These are phyloP conservation scores for Corynespora cassiicola DNA, from an alignment of 2,329 filamentous ascomycete genomes.

Conservation along the genomic window DNA sequence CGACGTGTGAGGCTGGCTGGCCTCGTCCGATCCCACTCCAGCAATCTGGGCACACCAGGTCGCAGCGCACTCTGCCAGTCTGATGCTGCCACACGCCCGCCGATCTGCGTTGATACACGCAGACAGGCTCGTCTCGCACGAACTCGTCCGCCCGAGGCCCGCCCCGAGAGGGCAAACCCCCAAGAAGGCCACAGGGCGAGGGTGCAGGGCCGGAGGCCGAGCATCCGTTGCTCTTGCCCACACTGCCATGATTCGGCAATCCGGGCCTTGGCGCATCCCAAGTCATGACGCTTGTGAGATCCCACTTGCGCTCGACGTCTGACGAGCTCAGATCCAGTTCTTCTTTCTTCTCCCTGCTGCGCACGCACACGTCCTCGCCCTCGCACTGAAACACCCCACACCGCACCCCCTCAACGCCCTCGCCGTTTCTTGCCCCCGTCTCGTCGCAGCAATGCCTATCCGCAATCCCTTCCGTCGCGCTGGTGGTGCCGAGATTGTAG, in stretches of 20 bases:
- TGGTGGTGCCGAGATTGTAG: conserved; percentile 37
- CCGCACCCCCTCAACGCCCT: conserved; percentile 13
- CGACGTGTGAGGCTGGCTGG: too few species aligned
- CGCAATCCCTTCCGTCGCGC: conserved; percentile 50
- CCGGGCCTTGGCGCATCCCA: conserved; percentile 7
- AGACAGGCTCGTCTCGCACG: too few species aligned
- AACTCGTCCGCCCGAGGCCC: too few species aligned
- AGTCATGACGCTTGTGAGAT: conserved; percentile 15
- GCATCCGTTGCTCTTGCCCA: conserved; percentile 7
- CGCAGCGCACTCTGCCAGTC: too few species aligned
- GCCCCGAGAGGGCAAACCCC: too few species aligned
- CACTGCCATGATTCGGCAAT: conserved; percentile 12
- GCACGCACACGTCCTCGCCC: conserved; percentile 3
- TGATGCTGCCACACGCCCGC: too few species aligned
- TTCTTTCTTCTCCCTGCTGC: conserved; percentile 5
- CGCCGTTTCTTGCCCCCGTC: conserved; percentile 18
- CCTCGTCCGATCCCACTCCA: conserved; percentile 6
- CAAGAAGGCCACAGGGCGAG: too few species aligned
- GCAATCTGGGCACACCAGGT: too few species aligned
- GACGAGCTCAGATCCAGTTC: conserved; percentile 4
- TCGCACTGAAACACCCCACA: conserved; percentile 23
- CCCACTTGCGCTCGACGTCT: too few species aligned
- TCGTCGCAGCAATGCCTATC: conserved; percentile 43
- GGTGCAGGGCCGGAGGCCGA: too few species aligned
- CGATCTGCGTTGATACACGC: too few species aligned